Conservation (phyloP, 2,329 filamentous ascomycete genomes). For the Canariomyces notabilis region DNA sequence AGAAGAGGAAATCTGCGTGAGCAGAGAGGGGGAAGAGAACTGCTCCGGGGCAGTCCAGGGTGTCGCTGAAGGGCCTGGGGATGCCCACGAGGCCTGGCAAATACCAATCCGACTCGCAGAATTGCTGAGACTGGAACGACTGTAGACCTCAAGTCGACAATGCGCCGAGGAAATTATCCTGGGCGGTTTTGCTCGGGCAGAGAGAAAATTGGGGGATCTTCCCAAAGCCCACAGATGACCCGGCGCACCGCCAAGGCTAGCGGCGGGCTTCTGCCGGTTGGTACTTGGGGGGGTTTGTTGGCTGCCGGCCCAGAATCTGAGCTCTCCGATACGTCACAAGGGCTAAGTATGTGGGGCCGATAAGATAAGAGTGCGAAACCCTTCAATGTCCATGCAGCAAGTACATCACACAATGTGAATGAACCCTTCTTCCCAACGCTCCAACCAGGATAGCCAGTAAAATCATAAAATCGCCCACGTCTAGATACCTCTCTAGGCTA, state of each 20-base stretch:
- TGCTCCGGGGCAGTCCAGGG: not conserved
- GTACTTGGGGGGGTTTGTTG: slow-evolving; percentile 12
- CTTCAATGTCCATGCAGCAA: too few species aligned
- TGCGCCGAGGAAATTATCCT: not conserved
- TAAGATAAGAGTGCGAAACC: slow-evolving; percentile 22
- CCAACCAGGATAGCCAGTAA: too few species aligned
- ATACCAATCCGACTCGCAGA: slow-evolving; percentile 5
- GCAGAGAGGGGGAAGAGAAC: not conserved
- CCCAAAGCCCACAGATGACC: slow-evolving; percentile 1
- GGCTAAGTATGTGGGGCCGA: slow-evolving; percentile 7
- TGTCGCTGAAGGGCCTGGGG: not conserved
- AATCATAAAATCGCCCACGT: too few species aligned
- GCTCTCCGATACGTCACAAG: slow-evolving; percentile 25
- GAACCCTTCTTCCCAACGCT: too few species aligned
- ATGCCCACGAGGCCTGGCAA: not conserved
- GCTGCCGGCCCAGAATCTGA: slow-evolving; percentile 11
- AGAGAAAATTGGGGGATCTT: slow-evolving; percentile 15
- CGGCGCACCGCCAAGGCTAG: slow-evolving; percentile 8
- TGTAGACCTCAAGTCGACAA: slow-evolving; percentile 1
- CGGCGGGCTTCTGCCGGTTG: slow-evolving; percentile 15
- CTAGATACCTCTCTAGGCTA: too few species aligned
- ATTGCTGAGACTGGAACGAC: not conserved
- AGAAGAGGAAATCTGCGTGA: slow-evolving; percentile 15
- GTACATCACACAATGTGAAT: too few species aligned
- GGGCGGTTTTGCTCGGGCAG: slow-evolving; percentile 2